phyloP scores from a whole-genome alignment of 2,329 filamentous ascomycete genomes.

The Cercospora sojina region DNA sequence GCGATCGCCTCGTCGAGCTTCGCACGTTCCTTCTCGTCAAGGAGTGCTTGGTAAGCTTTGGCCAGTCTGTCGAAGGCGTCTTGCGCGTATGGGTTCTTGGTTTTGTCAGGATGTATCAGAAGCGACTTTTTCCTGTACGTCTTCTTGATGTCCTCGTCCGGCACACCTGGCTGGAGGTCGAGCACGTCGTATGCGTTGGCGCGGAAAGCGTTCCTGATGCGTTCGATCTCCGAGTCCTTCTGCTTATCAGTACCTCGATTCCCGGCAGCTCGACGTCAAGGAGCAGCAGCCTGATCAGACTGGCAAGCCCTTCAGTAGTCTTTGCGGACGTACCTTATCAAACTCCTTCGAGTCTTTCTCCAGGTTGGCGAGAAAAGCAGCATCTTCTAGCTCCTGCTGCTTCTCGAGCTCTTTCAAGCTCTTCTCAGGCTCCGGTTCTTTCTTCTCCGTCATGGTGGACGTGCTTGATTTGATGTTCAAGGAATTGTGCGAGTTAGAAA shows the following conservation, averaged over 20 bases:
- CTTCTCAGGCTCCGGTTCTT: conserved; percentile 28
- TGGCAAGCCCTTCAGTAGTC: background rate
- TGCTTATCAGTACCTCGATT: background rate
- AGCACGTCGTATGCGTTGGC: conserved; percentile 87
- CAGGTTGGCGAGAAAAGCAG: conserved; percentile 75
- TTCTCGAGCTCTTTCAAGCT: conserved; percentile 34
- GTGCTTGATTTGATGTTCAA: background rate
- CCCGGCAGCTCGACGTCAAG: background rate
- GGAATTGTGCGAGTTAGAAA: background rate
- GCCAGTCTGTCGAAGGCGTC: conserved; percentile 96
- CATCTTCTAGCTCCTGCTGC: conserved; percentile 50
- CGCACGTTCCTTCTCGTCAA: conserved; percentile 89
- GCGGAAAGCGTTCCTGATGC: conserved; percentile 87
- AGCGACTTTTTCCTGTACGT: conserved; percentile 97
- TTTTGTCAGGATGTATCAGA: conserved; percentile 98
- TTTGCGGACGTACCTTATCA: conserved; percentile 65
- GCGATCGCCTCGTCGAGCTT: conserved; percentile 91
- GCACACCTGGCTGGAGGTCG: conserved; percentile 90
- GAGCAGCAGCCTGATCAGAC: background rate
- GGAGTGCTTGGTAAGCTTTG: conserved; percentile 85
- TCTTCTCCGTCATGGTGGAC: conserved; percentile 8
- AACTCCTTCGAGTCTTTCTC: conserved; percentile 87
- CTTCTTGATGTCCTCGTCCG: conserved; percentile 93
- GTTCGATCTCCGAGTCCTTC: conserved; percentile 91
- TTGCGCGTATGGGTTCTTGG: conserved; percentile 81